Base-by-base conservation (phyloP, 768 basidiomycete species). In the Leccinum imitatum region DNA sequence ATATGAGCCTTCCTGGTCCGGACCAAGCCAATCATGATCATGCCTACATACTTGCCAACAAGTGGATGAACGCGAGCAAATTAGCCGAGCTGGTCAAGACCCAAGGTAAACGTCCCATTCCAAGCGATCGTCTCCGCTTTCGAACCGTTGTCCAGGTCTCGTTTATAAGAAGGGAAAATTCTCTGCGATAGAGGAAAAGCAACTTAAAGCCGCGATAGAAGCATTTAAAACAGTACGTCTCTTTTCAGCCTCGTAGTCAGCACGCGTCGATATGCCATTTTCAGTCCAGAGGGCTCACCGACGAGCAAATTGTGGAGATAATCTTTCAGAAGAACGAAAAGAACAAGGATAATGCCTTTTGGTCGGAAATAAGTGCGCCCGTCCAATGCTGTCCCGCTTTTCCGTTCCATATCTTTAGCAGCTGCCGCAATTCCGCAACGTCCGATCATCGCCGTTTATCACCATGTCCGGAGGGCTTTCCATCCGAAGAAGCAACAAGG, bases 161-260 rank as follows among this genome's bases (percentile, higher is more conserved):
- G 82, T 90, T 3, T 93, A 91, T 72, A 92, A 88, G 75, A 92
- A 92, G 73, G 91, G 91, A 14, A 93, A 91, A 69, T 94, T 94
- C 67, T 91, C 90, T 25, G 83, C 87, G 0, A 85, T 85, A 46
- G 91, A 94, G 67, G 88, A 86, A 59, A 80, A 84, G 25, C 86
- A 87, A 62, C 72, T 93, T 1, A 80, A 75, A 62, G 71, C 73
- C 14, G 91, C 90, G 7, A 85, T 93, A 37, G 84, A 87, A 58
- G 72, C 75, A 9, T 91, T 86, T 69, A 80, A 82, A 56, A 65
- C 72, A 19, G 90, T 89, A 65, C 52, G 86, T 77, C 19, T 17
- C 51, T 56, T 57, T 21, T 30, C 19, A 51, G 31, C 44, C 27
- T 23, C 35, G 27, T 15, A 57, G 54, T 53, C 30, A 23, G 48